Conservation (phyloP, 345 rosid species). For the Populus tremula region DNA sequence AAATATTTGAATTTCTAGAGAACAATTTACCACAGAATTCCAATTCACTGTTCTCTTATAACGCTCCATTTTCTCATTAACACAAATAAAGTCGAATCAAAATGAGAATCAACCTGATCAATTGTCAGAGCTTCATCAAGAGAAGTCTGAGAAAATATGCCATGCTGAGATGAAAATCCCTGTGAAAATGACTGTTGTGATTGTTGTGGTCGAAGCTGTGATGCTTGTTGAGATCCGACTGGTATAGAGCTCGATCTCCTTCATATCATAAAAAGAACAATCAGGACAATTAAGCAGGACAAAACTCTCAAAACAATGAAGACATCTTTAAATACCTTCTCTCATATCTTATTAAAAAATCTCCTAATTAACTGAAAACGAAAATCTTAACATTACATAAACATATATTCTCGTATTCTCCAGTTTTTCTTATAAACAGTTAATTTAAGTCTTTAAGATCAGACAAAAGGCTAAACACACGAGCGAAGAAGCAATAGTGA, state of each 20-base stretch:
- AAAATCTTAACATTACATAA: not conserved
- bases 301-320: not conserved
- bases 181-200: conserved; percentile 86
- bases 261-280: conserved; percentile 9
- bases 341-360: not conserved
- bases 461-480: not conserved
- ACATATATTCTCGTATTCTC: not conserved
- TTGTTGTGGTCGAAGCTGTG: conserved; percentile 63
- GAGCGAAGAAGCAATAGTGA: not conserved
- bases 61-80: not conserved
- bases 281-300: not conserved
- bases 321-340: not conserved
- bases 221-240: conserved; percentile 55
- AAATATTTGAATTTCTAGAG: not conserved
- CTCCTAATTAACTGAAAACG: not conserved
- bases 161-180: conserved; percentile 80
- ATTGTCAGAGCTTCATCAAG: conserved; percentile 50
- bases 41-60: not conserved
- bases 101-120: conserved; percentile 54
- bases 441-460: not conserved
- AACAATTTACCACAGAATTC: not conserved
- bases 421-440: not conserved
- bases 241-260: conserved; percentile 55
- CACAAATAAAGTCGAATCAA: not conserved
- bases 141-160: conserved; percentile 67